A percentile compares a stretch with the other conserved stretches of the same genome.
These are phyloP conservation scores for Syncephalastrum racemosum DNA, from an alignment of 371 early-diverging fungal genomes.

Conservation along the genomic window DNA sequence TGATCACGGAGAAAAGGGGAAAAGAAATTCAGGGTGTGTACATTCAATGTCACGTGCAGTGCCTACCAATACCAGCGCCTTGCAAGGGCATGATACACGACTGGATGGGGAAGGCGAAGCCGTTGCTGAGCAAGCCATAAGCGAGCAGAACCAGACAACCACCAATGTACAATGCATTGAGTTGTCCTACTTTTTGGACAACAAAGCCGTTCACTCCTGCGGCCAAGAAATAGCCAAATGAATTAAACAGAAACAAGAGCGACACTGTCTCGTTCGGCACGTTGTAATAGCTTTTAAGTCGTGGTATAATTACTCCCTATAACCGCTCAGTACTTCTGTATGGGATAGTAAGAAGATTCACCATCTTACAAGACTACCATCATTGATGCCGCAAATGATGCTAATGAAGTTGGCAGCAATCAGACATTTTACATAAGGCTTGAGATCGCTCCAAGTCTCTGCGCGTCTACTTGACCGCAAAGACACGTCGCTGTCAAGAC, in stretches of 20 bases:
- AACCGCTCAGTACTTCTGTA: too few relatives aligned
- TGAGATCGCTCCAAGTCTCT: conserved; percentile 23
- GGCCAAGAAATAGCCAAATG: conserved; percentile 27
- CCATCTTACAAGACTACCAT: conserved; percentile 23
- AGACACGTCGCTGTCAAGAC: too few relatives aligned
- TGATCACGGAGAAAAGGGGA: neutral
- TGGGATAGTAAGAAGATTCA: neutral
- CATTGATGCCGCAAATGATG: conserved; percentile 24
- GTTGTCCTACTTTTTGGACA: conserved; percentile 26
- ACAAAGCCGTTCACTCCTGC: conserved; percentile 29
- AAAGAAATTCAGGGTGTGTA: too few relatives aligned
- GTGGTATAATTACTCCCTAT: conserved; percentile 31
- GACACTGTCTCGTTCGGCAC: conserved; percentile 29
- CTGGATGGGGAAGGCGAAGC: conserved; percentile 23
- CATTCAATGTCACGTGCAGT: neutral
- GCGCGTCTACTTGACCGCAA: too few relatives aligned
- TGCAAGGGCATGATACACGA: conserved; percentile 24
- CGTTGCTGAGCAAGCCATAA: conserved; percentile 19
- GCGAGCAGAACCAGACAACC: conserved; percentile 8
- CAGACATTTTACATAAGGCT: conserved; percentile 19
- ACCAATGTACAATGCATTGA: conserved; percentile 20
- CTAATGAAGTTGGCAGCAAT: conserved; percentile 20
- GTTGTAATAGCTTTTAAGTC: conserved; percentile 27
- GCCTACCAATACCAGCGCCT: conserved; percentile 22
- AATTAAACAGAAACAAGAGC: conserved; percentile 28